Evolutionary conservation across 257 asterid species (phyloP).

Genomic region (Nicotiana paniculata): DNA sequence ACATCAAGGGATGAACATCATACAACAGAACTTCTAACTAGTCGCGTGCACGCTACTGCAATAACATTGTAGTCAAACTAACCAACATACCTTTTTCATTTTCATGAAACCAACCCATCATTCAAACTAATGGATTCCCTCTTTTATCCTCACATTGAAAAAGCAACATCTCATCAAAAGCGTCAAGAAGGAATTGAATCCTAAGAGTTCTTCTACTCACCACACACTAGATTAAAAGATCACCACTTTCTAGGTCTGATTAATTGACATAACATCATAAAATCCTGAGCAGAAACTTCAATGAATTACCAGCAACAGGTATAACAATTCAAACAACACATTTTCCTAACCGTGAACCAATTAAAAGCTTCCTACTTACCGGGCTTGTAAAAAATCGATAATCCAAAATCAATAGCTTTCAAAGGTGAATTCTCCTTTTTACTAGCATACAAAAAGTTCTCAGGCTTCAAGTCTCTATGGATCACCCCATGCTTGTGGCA

Average conservation of each 20-base stretch:
- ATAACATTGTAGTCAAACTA: neutral
- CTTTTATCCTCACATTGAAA: neutral
- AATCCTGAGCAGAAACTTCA: neutral
- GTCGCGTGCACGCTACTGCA: neutral
- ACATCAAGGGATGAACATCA: neutral
- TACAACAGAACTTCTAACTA: neutral
- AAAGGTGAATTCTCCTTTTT: conserved; percentile 93
- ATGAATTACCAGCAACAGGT: neutral
- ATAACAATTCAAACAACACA: neutral
- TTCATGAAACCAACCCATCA: neutral
- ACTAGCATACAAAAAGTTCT: conserved; percentile 76
- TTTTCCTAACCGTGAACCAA: neutral
- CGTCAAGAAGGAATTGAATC: neutral
- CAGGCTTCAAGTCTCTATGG: conserved; percentile 91
- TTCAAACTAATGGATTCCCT: neutral
- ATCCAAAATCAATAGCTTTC: conserved; percentile 91
- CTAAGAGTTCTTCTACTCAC: neutral
- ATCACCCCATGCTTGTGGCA: conserved; percentile 94
- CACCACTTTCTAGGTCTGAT: neutral
- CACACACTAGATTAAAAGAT: neutral
- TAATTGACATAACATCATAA: neutral
- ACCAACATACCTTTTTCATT: neutral
- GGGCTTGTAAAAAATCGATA: conserved; percentile 90
- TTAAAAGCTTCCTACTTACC: conserved; percentile 31
- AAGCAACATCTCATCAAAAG: neutral